Evolutionary conservation across 177 flowering plant species (phyloP).

Genomic region (Vitis hybrid): DNA sequence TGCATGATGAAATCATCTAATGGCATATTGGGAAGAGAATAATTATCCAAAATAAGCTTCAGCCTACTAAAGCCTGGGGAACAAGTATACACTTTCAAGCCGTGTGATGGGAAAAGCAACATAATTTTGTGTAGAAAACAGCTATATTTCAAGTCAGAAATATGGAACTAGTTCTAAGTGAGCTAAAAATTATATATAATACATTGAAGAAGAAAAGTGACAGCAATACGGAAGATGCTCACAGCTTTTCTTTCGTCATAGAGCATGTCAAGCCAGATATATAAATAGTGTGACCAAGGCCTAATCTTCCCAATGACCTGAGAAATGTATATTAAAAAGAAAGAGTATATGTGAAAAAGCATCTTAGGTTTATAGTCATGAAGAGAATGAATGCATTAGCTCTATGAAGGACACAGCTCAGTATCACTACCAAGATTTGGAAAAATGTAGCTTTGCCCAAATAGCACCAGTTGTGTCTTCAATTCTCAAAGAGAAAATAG

Average conservation of each 20-base stretch:
- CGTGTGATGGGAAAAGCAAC: too few species aligned
- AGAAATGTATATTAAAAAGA: constrained; percentile 12
- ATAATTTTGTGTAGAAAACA: too few species aligned
- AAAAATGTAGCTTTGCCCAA: constrained; percentile 71
- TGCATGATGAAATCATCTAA: background rate
- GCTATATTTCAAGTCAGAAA: too few species aligned
- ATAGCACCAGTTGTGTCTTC: constrained; percentile 72
- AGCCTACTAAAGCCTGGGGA: background rate
- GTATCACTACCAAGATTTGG: constrained; percentile 54
- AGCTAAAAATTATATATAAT: background rate
- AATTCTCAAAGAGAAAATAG: constrained; percentile 54
- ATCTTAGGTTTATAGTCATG: background rate
- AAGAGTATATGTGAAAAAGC: background rate
- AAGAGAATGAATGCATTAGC: background rate
- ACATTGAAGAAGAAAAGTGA: background rate
- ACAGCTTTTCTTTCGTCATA: constrained; percentile 52
- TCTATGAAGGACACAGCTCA: too few species aligned
- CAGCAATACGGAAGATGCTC: constrained; percentile 16
- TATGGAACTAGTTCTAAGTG: background rate
- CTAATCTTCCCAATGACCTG: constrained; percentile 91
- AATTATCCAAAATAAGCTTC: background rate
- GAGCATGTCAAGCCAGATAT: constrained; percentile 79
- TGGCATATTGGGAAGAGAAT: background rate
- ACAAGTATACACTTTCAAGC: background rate
- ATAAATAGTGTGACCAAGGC: constrained; percentile 71